Evolutionary conservation across 805 yeast species (phyloP).

Genomic region (Cyberlindnera maclurae): DNA sequence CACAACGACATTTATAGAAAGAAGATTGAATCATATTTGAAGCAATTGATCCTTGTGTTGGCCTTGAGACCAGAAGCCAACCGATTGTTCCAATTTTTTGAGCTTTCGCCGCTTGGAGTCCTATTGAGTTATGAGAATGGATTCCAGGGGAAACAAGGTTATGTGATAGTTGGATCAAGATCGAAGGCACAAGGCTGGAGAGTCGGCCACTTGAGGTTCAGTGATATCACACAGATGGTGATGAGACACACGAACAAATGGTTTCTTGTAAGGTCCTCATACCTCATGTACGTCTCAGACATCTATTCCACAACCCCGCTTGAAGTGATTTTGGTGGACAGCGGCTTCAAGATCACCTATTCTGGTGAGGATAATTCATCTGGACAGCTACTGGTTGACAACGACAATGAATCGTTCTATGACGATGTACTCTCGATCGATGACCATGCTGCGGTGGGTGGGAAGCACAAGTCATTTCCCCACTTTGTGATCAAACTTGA

Average conservation of each 20-base stretch:
- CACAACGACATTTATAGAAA: conserved; percentile 24
- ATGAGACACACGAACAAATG: conserved; percentile 88
- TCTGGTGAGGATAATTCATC: conserved; percentile 31
- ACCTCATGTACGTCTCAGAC: conserved; percentile 78
- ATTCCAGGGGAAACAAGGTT: conserved; percentile 85
- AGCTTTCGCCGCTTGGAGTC: conserved; percentile 82
- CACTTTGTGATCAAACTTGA: conserved; percentile 53
- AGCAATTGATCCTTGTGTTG: conserved; percentile 48
- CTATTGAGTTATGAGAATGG: conserved; percentile 76
- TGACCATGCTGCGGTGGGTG: conserved; percentile 23
- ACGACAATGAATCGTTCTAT: conserved; percentile 32
- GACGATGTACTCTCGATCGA: conserved; percentile 25
- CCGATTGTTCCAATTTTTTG: conserved; percentile 78
- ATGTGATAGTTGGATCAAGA: conserved; percentile 67
- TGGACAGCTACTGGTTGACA: conserved; percentile 12
- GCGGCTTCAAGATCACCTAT: conserved; percentile 51
- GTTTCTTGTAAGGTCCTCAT: conserved; percentile 82
- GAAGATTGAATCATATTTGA: conserved; percentile 59
- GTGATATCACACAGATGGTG: conserved; percentile 81
- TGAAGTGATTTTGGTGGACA: conserved; percentile 88
- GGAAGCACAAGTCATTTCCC: conserved; percentile 28
- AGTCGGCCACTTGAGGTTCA: conserved; percentile 77
- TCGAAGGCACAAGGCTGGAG: conserved; percentile 94
- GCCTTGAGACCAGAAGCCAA: conserved; percentile 77
- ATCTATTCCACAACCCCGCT: conserved; percentile 80